Percentiles rank a stretch among this genome's conserved stretches.
phyloP scores from a whole-genome alignment of 1,284 basidiomycete species.

The Austroboletus olivaceoglutinosus region DNA sequence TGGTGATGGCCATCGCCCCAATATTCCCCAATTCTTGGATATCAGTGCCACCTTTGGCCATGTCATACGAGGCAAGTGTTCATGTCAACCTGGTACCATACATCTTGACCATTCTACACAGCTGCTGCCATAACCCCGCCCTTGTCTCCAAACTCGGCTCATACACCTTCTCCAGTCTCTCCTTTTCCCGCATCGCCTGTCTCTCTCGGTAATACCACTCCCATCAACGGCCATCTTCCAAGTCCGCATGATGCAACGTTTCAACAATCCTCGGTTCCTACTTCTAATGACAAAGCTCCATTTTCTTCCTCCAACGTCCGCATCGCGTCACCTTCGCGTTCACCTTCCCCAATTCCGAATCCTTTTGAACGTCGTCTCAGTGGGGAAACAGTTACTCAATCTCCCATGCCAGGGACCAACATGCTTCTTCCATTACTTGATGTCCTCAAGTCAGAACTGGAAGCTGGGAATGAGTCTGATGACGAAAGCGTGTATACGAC shows the following conservation, averaged over 20 bases:
- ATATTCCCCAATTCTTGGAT: slow-evolving; percentile 53
- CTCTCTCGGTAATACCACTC: slow-evolving; percentile 22
- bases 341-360: slow-evolving; percentile 37
- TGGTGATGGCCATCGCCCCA: slow-evolving; percentile 39
- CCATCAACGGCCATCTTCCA: slow-evolving; percentile 19
- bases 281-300: slow-evolving; percentile 19
- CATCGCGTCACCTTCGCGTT: slow-evolving; percentile 35
- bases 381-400: slow-evolving; percentile 31
- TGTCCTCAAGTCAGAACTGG: slow-evolving; percentile 34
- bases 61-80: slow-evolving; percentile 39
- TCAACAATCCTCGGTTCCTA: slow-evolving; percentile 5
- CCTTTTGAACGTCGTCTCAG: slow-evolving; percentile 35
- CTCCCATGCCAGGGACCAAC: slow-evolving; percentile 21
- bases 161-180: slow-evolving; percentile 45
- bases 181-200: slow-evolving; percentile 41
- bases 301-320: slow-evolving; percentile 23
- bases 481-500: slow-evolving; percentile 35
- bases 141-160: slow-evolving; percentile 45
- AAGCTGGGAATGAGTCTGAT: slow-evolving; percentile 30
- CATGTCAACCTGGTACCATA: background rate
- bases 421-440: slow-evolving; percentile 45
- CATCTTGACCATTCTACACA: slow-evolving; percentile 17
- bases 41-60: slow-evolving; percentile 38
- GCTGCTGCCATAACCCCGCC: slow-evolving; percentile 43
- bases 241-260: slow-evolving; percentile 21